Conservation (phyloP, 2,329 filamentous ascomycete species). For the Claviceps africana region DNA sequence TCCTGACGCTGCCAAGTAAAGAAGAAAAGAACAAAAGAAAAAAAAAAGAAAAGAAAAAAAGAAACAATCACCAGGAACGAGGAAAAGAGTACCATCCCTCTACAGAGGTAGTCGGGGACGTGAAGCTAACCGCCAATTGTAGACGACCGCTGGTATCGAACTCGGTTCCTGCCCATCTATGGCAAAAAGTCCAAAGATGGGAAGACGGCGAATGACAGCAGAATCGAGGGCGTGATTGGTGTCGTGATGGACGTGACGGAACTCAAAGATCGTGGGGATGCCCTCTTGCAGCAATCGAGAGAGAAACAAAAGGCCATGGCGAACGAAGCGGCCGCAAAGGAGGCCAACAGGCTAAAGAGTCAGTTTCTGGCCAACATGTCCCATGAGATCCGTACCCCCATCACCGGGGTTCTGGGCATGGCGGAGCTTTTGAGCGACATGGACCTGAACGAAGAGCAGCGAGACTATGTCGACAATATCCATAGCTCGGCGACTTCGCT, state of each 20-base stretch:
- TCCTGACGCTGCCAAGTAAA: neutral
- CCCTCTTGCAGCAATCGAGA: conserved; percentile 47
- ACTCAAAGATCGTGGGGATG: conserved; percentile 48
- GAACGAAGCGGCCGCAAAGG: conserved; percentile 65
- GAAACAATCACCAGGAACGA: no score
- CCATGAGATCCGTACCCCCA: conserved; percentile 67
- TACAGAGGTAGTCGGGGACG: no score
- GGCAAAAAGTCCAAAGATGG: conserved; percentile 40
- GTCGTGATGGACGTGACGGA: conserved; percentile 73
- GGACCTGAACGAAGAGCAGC: conserved; percentile 53
- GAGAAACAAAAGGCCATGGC: conserved; percentile 59
- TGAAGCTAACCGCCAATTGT: conserved; percentile 5
- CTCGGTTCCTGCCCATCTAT: conserved; percentile 53
- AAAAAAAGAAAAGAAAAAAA: neutral
- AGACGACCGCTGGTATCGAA: conserved; percentile 55
- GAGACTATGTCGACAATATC: conserved; percentile 64
- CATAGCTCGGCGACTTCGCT: conserved; percentile 68
- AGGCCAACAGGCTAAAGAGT: conserved; percentile 66
- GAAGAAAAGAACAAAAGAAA: neutral
- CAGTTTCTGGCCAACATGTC: conserved; percentile 72
- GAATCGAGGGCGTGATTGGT: conserved; percentile 59
- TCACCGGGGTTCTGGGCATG: conserved; percentile 71
- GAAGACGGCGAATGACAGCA: conserved; percentile 29
- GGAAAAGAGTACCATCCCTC: no score
- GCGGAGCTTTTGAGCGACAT: conserved; percentile 59